Conservation (phyloP, 495 filamentous ascomycete species). For the Daldinia vernicosa region DNA sequence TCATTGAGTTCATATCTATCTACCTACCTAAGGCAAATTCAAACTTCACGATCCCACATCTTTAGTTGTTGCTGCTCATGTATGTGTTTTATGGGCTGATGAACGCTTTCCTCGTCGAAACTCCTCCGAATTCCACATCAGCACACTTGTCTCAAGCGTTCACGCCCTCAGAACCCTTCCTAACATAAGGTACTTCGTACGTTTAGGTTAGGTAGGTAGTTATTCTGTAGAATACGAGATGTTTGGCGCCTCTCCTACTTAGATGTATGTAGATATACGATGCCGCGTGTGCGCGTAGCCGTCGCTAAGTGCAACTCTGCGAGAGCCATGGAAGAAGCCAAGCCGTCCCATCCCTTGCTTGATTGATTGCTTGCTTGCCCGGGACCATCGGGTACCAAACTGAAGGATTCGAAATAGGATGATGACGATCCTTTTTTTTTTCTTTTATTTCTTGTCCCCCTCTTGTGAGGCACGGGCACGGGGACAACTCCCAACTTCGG, state of each 20-base stretch:
- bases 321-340: background rate
- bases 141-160: background rate
- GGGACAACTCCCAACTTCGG: background rate
- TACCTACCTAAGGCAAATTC: background rate
- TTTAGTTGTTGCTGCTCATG: background rate
- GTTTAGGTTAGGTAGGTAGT: background rate
- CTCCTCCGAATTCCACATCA: background rate
- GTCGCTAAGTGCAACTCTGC: background rate
- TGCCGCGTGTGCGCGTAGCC: conserved; percentile 23
- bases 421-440: no score
- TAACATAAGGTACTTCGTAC: no score
- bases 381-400: conserved; percentile 16
- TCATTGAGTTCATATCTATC: background rate
- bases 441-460: background rate
- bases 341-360: conserved; percentile 3
- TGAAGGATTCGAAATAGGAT: background rate
- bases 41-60: conserved; percentile 11
- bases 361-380: conserved; percentile 9
- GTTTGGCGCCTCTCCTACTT: background rate
- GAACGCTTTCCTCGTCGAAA: background rate
- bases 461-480: background rate
- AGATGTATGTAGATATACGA: background rate
- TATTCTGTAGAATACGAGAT: background rate
- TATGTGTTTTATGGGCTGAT: background rate
- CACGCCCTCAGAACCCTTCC: no score